Base-by-base conservation (phyloP, 345 rosid species). In the Hypericum androsaemum region DNA sequence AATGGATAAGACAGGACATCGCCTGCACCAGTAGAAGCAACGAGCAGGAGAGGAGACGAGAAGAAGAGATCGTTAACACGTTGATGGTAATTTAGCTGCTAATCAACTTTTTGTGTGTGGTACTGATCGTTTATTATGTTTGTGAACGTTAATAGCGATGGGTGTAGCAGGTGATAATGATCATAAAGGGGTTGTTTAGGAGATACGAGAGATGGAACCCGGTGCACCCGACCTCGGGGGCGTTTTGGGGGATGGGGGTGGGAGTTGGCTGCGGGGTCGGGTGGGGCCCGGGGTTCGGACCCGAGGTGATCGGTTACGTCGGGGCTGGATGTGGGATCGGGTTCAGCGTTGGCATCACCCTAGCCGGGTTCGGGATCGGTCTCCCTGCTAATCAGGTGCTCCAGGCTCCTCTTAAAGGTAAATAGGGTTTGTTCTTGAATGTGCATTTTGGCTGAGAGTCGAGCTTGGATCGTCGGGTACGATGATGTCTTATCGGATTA, bases 231-330 rank as follows among this genome's bases (percentile, higher is more conserved):
- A 80, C 97, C 6, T 52, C 55, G 28, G 97, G 97, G 59, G 82
- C 95, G 9, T 89, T 89, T 61, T 89, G 95, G 95, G 97, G 94
- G 5, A 83, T 89, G 95, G 97, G 97, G 10, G 39, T 86, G 40
- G 95, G 97, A 37, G 35, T 85, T 59, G 97, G 97, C 7, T 89
- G 97, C 61, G 97, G 97, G 3, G 77, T 89, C 5, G 97, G 97
- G 10, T 89, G 97, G 97, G 97, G 95, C 17, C 97, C 97, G 49
- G 94, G 97, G 37, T 86, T 89, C 52, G 97, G 97, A 36, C 94
- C 94, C 49, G 95, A 84, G 72, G 97, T 80, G 22, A 51, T 85
- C 65, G 95, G 97, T 15, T 85, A 83, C 58, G 82, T 89, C 17
- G 97, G 97, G 59, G 79, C 97, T 35, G 97, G 95, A 52, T 86